These are phyloP conservation scores for Diutina neorugosa DNA, from an alignment of 1,139 yeast genomes.

Conservation along the genomic window DNA sequence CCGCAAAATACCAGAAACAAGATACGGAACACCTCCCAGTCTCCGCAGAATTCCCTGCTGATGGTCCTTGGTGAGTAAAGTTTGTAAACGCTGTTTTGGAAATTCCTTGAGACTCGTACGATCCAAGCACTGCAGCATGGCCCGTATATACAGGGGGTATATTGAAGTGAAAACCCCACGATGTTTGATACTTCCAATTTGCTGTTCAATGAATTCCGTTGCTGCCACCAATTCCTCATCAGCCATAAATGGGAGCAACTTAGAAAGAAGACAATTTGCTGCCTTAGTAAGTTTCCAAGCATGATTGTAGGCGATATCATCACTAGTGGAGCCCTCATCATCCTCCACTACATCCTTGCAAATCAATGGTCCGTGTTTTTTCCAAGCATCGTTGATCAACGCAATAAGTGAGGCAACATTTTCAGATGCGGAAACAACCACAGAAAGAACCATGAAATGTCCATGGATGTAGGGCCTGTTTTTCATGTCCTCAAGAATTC, in stretches of 20 bases:
- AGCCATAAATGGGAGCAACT: background rate
- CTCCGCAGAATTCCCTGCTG: constrained; percentile 1
- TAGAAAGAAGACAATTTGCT: background rate
- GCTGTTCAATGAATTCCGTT: background rate
- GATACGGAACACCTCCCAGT: background rate
- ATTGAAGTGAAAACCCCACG: background rate
- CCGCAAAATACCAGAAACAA: background rate
- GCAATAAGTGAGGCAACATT: background rate
- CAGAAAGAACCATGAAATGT: background rate
- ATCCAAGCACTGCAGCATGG: background rate
- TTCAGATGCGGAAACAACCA: background rate
- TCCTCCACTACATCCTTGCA: background rate
- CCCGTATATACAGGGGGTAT: background rate
- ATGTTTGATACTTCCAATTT: background rate
- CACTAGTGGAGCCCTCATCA: background rate
- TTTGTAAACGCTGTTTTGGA: background rate
- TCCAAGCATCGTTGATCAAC: background rate
- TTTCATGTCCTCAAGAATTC: background rate
- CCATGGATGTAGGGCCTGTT: background rate
- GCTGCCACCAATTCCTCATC: background rate
- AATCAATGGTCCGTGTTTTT: background rate
- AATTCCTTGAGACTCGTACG: background rate
- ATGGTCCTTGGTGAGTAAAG: background rate
- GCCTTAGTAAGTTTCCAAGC: background rate
- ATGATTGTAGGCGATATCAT: background rate